Base-by-base conservation (phyloP, 352 stramenopile species). In the Phytophthora chlamydospora region DNA sequence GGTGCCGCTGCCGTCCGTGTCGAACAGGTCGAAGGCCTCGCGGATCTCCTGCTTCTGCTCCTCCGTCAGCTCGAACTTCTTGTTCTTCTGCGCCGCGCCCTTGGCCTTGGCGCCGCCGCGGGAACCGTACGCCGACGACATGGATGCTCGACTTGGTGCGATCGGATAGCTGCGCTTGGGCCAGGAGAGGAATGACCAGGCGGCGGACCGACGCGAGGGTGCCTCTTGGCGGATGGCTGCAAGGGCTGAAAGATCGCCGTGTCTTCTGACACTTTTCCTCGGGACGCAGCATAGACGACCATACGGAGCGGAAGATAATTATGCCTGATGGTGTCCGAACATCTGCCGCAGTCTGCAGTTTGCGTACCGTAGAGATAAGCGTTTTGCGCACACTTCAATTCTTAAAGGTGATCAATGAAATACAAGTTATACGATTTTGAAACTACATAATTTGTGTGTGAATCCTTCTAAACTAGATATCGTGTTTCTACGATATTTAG, bases 21-120 rank as follows among this genome's bases (percentile, higher is more conserved):
- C 97, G 64, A 99, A 99, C 19, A 99, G 80, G 76, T 98, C 92
- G 75, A 99, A 99, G 17, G 93, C 91, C 68, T 98, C 93, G 47
- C 92, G 79, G 68, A 98, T 97, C 71, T 97, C 90, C 73, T 98
- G 91, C 73, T 98, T 98, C 72, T 98, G 91, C 73, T 98, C 95
- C 59, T 98, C 91, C 24, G 83, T 97, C 27, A 98, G 84, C 68
- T 89, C 80, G 35, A 90, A 83, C 66, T 93, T 90, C 55, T 93
- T 91, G 77, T 85, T 91, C 68, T 91, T 93, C 54, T 72, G 77
- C 11, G 81, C 79, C 29, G 73, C 73, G 48, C 71, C 80, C 62
- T 89, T 90, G 74, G 78, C 76, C 60, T 91, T 91, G 54, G 76
- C 75, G 58, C 73, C 73, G 14, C 66, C 76, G 40, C 84, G 80